These are phyloP conservation scores for Sclerotinia borealis DNA, from an alignment of 2,329 filamentous ascomycete species.

Conservation along the genomic window DNA sequence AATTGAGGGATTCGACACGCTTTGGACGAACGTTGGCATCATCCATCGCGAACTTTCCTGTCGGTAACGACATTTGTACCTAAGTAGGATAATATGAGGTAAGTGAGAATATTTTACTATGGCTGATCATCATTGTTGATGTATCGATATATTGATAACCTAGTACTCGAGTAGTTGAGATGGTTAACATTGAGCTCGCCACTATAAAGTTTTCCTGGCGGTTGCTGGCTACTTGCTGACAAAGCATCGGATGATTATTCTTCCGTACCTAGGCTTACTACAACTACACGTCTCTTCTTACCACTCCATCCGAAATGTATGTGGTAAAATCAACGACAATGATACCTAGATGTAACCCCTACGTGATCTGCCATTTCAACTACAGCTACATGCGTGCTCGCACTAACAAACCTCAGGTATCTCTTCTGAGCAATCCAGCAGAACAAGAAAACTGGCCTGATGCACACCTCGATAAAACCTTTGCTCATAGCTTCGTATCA, in stretches of 20 bases:
- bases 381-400: no score
- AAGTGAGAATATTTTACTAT: neutral
- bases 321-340: no score
- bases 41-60: neutral
- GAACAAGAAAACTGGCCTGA: neutral
- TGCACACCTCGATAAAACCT: neutral
- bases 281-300: no score
- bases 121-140: neutral
- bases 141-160: neutral
- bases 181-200: neutral
- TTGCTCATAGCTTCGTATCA: neutral
- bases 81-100: neutral
- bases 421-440: no score
- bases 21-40: neutral
- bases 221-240: no score
- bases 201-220: no score
- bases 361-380: no score
- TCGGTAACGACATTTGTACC: no score
- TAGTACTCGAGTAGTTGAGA: no score
- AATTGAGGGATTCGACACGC: slow-evolving; percentile 15
- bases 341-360: neutral
- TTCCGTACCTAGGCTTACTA: neutral
- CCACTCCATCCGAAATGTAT: neutral
- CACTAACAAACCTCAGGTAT: no score
- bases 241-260: neutral